phyloP scores from a whole-genome alignment of 2,329 filamentous ascomycete genomes.

The Calonectria pseudoreteaudii region DNA sequence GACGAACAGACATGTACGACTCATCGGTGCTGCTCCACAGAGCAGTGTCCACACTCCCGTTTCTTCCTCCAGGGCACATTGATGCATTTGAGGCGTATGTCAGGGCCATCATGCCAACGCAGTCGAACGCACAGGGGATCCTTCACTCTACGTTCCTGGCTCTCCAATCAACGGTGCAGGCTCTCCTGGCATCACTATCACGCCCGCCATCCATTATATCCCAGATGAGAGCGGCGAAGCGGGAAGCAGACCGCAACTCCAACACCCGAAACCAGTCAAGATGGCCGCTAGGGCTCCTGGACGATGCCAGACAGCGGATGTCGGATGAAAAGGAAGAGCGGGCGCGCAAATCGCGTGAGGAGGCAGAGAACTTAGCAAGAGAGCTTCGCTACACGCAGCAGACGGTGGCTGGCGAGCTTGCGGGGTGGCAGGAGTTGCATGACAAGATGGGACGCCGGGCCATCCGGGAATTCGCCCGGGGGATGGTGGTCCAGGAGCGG shows the following conservation, averaged over 20 bases:
- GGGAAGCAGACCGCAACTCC: slow-evolving; percentile 82
- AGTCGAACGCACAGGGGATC: slow-evolving; percentile 77
- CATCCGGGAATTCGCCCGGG: slow-evolving; percentile 79
- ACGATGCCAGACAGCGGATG: slow-evolving; percentile 86
- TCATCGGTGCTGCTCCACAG: slow-evolving; percentile 68
- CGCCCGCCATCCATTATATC: slow-evolving; percentile 83
- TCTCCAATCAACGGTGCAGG: slow-evolving; percentile 85
- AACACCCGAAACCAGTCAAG: slow-evolving; percentile 80
- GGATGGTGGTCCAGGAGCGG: slow-evolving; percentile 83
- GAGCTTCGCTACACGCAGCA: slow-evolving; percentile 94
- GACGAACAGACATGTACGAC: slow-evolving; percentile 73
- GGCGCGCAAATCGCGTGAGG: slow-evolving; percentile 75
- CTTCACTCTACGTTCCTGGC: slow-evolving; percentile 84
- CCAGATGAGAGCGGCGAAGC: slow-evolving; percentile 79
- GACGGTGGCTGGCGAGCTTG: slow-evolving; percentile 90
- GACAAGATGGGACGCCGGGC: slow-evolving; percentile 81
- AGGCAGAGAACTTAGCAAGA: slow-evolving; percentile 79
- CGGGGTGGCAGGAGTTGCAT: slow-evolving; percentile 93
- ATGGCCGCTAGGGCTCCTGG: slow-evolving; percentile 85
- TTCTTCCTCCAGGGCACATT: slow-evolving; percentile 76
- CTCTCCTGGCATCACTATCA: slow-evolving; percentile 82
- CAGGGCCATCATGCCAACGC: slow-evolving; percentile 71
- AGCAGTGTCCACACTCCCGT: slow-evolving; percentile 67
- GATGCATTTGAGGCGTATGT: slow-evolving; percentile 80
- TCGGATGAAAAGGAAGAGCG: slow-evolving; percentile 88